These are phyloP conservation scores for Trichoderma breve DNA, from an alignment of 2,329 filamentous ascomycete genomes.

Conservation along the genomic window DNA sequence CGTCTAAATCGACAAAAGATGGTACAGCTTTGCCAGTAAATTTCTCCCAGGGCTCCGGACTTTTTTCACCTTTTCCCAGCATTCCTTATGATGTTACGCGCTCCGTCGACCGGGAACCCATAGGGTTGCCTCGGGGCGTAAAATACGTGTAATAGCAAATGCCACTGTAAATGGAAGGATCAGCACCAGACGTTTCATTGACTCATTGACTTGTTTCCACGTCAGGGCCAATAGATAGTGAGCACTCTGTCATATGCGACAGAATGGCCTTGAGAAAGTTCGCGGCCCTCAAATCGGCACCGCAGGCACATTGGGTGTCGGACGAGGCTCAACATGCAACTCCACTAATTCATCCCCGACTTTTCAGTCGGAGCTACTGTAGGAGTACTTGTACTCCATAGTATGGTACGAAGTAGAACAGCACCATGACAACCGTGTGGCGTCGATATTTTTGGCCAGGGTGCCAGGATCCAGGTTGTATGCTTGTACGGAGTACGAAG, in stretches of 20 bases:
- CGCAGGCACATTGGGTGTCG: neutral
- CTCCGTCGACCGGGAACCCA: neutral
- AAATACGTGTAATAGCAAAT: neutral
- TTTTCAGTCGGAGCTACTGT: neutral
- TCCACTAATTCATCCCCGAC: neutral
- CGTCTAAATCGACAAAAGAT: neutral
- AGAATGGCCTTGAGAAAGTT: neutral
- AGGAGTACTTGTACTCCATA: neutral
- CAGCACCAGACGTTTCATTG: neutral
- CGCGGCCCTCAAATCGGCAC: neutral
- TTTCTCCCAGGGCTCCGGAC: neutral
- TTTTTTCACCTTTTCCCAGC: neutral
- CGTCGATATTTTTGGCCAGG: neutral
- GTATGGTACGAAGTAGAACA: neutral
- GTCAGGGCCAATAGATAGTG: neutral
- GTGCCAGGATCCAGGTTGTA: neutral
- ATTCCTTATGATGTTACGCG: slow-evolving; percentile 1
- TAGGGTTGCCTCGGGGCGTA: neutral
- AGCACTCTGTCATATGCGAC: neutral
- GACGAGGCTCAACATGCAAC: neutral
- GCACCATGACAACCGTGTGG: neutral
- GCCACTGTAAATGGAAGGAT: neutral
- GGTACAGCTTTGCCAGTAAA: neutral
- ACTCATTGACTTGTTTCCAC: neutral
- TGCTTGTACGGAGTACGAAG: neutral